Percentiles rank a stretch among this genome's conserved stretches.
These are phyloP conservation scores for Phragmites australis DNA, from an alignment of 176 grass and related monocot species.

Conservation along the genomic window DNA sequence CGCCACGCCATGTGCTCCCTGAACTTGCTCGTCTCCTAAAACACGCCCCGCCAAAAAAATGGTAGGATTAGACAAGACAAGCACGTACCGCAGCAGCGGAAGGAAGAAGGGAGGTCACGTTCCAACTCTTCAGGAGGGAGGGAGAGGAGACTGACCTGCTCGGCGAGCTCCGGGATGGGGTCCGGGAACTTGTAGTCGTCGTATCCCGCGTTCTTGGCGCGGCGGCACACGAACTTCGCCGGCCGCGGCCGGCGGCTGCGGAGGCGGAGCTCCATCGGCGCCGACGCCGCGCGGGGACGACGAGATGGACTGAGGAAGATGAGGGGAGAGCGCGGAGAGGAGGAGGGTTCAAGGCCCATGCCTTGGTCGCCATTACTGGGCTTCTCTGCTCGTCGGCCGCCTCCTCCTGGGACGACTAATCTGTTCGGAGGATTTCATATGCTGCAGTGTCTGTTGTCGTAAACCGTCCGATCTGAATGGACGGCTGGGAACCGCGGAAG, in stretches of 20 bases:
- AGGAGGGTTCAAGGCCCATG: constrained; percentile 41
- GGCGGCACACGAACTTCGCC: constrained; percentile 47
- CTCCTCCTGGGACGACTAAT: constrained; percentile 15
- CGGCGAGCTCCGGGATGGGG: constrained; percentile 83
- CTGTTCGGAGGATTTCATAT: constrained; percentile 17
- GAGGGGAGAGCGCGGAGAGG: constrained; percentile 18
- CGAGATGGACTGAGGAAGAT: not conserved
- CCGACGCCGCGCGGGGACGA: not conserved
- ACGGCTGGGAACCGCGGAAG: not conserved
- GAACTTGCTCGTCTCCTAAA: constrained; percentile 83
- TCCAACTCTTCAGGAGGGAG: not conserved
- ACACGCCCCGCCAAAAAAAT: not conserved
- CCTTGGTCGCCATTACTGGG: constrained; percentile 38
- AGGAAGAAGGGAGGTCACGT: not conserved
- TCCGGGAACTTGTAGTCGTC: constrained; percentile 85
- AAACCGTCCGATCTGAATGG: not conserved
- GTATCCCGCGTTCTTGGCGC: constrained; percentile 46
- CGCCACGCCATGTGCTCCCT: constrained; percentile 76
- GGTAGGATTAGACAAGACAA: not conserved
- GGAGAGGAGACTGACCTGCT: constrained; percentile 25
- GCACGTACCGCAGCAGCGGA: not conserved
- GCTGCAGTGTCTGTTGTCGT: not conserved
- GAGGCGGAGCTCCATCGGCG: not conserved
- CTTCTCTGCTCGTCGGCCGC: not conserved
- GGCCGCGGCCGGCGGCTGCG: constrained; percentile 14